Evolutionary conservation across 192 early-diverging fungal species (phyloP), one percentile per base, ranked within the genome.

Genomic region (Chytriomyces sp.): DNA sequence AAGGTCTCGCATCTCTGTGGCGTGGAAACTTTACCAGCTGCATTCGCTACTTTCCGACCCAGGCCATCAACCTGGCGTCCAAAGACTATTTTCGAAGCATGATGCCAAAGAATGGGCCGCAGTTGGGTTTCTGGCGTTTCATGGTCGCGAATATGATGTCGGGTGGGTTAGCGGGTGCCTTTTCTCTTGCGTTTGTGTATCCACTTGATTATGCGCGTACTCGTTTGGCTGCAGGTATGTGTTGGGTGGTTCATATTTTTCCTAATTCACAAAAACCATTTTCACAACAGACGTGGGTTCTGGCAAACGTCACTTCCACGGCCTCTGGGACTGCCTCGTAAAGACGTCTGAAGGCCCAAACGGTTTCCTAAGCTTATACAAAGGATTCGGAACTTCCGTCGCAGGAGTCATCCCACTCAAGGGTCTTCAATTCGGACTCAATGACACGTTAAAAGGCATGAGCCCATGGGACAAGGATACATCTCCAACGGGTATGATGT

Each of bases 131-230:
- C 84, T 92, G 90, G 84, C 86, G 89, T 80, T 94, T 92, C 86
- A 92, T 99, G 76, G 93, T 89, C 59, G 93, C 90, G 81, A 99
- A 99, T 89, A 80, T 99, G 82, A 94, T 94, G 43, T 94, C 95
- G 64, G 96, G 97, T 85, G 95, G 94, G 90, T 85, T 90, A 75
- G 97, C 95, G 69, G 97, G 97, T 89, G 96, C 94, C 72, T 88
- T 88, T 71, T 96, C 95, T 65, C 87, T 94, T 57, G 68, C 88
- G 63, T 93, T 98, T 77, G 96, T 97, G 67, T 99, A 98, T 85
- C 93, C 96, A 43, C 90, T 99, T 48, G 97, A 99, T 85, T 97
- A 95, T 87, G 95, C 96, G 50, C 93, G 96, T 91, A 99, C 97
- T 72, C 96, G 97, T 90, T 94, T 98, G 80, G 94, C 95, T 64